Percentiles rank a stretch among this genome's conserved stretches.
Evolutionary conservation across 495 filamentous ascomycete species (phyloP).

Genomic region (Penicillium subrubescens): DNA sequence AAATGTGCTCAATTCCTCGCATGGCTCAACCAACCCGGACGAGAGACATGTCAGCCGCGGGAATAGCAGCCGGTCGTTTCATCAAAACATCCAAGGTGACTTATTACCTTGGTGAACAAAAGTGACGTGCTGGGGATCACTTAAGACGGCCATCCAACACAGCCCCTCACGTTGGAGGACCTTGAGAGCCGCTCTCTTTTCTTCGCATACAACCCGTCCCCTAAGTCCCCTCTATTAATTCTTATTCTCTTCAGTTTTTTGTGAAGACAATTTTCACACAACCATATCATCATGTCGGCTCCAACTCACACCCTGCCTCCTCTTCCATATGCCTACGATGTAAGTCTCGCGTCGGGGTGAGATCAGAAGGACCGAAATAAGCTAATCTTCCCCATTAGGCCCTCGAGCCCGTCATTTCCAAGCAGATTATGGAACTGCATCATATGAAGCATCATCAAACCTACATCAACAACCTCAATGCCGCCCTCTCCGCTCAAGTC

Average conservation of each 20-base stretch:
- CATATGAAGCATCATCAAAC: slow-evolving; percentile 68
- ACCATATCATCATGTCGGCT: slow-evolving; percentile 14
- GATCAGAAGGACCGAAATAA: not conserved
- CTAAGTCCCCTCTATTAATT: not conserved
- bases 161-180: slow-evolving; percentile 13
- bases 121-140: not conserved
- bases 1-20: slow-evolving; percentile 28
- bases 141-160: slow-evolving; percentile 9
- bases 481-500: slow-evolving; percentile 49
- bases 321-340: slow-evolving; percentile 49
- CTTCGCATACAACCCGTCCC: not conserved
- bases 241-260: not conserved
- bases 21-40: not conserved
- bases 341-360: slow-evolving; percentile 19
- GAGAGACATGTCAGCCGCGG: not conserved
- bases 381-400: slow-evolving; percentile 47
- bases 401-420: slow-evolving; percentile 90
- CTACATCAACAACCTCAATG: slow-evolving; percentile 66
- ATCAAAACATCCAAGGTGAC: not conserved
- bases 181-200: slow-evolving; percentile 13
- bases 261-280: not conserved
- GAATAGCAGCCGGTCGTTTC: not conserved
- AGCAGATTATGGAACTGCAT: slow-evolving; percentile 94
- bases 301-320: slow-evolving; percentile 37
- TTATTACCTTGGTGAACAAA: slow-evolving; percentile 18